Evolutionary conservation across 306 rosid species (phyloP).

Genomic region (Sesbania bispinosa): DNA sequence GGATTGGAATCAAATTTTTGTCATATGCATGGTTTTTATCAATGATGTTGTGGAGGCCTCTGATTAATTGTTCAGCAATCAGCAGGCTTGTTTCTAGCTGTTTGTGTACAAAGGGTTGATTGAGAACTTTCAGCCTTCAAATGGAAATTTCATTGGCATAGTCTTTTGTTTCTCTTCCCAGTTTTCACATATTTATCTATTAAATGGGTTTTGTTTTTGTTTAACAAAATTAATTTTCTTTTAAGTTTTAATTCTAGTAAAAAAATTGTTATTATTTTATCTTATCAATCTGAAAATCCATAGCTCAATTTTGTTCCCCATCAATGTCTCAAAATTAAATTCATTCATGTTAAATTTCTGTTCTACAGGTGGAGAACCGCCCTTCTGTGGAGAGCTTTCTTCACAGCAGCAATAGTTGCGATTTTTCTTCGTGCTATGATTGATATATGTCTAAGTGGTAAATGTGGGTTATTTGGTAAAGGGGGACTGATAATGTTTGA

Average conservation of each 20-base stretch:
- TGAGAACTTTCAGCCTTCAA: constrained; percentile 2
- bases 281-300: constrained; percentile 5
- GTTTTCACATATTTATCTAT: neutral
- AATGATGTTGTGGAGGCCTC: neutral
- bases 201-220: neutral
- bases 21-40: neutral
- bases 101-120: constrained; percentile 3
- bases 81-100: neutral
- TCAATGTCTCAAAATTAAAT: neutral
- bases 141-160: constrained; percentile 1
- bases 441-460: constrained; percentile 78
- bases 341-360: neutral
- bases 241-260: neutral
- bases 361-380: constrained; percentile 92
- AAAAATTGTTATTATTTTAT: neutral
- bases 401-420: constrained; percentile 84
- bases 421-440: constrained; percentile 79
- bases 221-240: neutral
- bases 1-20: constrained; percentile 20
- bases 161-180: neutral
- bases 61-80: neutral
- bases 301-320: neutral
- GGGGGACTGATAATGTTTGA: constrained; percentile 97
- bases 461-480: constrained; percentile 89
- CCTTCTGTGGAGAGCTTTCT: constrained; percentile 97